phyloP scores from a whole-genome alignment of 163 green algal genomes.

The Coccomyxa subellipsoidea region DNA sequence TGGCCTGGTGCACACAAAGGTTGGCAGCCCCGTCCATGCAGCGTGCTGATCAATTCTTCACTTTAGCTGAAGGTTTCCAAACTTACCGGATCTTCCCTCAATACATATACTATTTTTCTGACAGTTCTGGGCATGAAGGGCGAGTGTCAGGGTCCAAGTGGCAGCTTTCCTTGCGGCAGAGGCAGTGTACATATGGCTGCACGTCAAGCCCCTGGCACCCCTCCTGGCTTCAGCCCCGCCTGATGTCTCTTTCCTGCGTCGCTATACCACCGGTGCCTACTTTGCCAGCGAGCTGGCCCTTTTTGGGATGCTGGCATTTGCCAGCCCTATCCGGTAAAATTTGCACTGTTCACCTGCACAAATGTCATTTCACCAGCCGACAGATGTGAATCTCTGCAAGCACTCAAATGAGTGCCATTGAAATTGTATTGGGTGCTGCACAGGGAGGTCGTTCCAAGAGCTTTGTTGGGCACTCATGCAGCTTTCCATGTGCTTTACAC shows the following conservation, averaged over 20 bases:
- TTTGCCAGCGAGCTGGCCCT: slow-evolving; percentile 1
- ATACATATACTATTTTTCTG: not conserved
- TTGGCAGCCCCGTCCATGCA: too few species aligned
- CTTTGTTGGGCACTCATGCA: not conserved
- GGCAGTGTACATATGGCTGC: not conserved
- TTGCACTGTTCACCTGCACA: not conserved
- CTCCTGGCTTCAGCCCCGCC: not conserved
- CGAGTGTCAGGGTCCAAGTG: not conserved
- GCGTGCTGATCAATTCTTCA: not conserved
- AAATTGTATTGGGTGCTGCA: not conserved
- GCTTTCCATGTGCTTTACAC: not conserved
- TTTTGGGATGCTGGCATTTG: slow-evolving; percentile 6
- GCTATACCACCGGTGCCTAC: not conserved
- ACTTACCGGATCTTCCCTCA: not conserved
- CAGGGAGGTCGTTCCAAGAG: not conserved
- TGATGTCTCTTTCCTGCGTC: not conserved
- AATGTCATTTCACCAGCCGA: not conserved
- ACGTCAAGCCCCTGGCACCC: not conserved
- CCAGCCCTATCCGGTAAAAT: not conserved
- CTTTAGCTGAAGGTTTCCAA: not conserved
- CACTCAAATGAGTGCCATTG: not conserved
- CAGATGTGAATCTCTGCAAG: too few species aligned
- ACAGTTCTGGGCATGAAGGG: not conserved
- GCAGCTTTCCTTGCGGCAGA: not conserved
- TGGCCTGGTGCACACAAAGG: not conserved